Base-by-base conservation (phyloP, 2,329 filamentous ascomycete species). In the Exophiala xenobiotica region DNA sequence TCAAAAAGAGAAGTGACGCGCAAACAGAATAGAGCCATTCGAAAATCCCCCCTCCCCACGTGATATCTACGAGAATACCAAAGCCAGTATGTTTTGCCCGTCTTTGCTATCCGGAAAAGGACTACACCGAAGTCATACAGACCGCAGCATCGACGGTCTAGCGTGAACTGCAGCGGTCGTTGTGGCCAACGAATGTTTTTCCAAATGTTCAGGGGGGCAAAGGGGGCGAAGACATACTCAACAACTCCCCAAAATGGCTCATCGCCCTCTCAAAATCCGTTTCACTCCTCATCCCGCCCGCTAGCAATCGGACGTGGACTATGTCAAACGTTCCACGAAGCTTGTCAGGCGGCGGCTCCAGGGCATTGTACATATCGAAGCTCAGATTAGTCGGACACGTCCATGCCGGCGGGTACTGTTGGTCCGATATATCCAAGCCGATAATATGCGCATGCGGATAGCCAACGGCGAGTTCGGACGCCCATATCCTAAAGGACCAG, bases 271-370 rank as follows among this genome's bases (percentile, higher is more conserved):
- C 38, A 22, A 23, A 23, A n/a, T 40, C 20, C 4, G 11, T 20
- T 40, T 8, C 9, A 4, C 38, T 20, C 23, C 22, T n/a, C 4
- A 40, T 18, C 11, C 38, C 38, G 12, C 38, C 38, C 3, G 19
- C 19, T 2, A 40, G 19, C 2, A 52, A 37, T 5, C 49, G 49
- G 24, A 48, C 18, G 23, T 53, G 49, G 19, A 55, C 44, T 22
- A 53, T 42, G 41, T 54, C 51, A 20, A 54, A 54, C n/a, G 26
- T 22, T 6, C 27, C 47, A 7, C 40, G n/a, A 18, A 29, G 46
- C 19, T 38, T 12, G 3, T 54, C 47, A 4, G 46, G 42, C 41
- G 41, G 27, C 7, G 37, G 35, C 4, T 46, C 26, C 20, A 47
- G 41, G n/a, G 42, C 35, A 22, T 54, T 39, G 9, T 46, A 42